Percentiles rank a stretch among this genome's conserved stretches.
phyloP scores from a whole-genome alignment of 1,284 basidiomycete species.

The Kwoniella shivajii region DNA sequence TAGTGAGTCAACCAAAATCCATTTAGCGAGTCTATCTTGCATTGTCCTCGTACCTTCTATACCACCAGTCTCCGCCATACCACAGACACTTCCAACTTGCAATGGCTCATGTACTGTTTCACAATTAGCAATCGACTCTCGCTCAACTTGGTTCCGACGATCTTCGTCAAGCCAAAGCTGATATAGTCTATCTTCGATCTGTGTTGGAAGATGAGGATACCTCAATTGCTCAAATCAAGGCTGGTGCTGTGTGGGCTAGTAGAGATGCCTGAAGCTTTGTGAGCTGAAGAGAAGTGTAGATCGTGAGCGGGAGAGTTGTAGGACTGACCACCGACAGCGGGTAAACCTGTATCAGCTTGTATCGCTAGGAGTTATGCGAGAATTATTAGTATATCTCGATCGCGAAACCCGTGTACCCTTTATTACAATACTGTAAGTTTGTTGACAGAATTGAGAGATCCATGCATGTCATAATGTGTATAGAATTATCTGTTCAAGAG shows the following conservation, averaged over 20 bases:
- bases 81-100: not conserved
- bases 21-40: too few species aligned
- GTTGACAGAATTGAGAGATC: too few species aligned
- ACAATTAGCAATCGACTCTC: conserved; percentile 21
- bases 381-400: too few species aligned
- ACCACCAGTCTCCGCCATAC: not conserved
- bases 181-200: conserved; percentile 26
- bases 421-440: too few species aligned
- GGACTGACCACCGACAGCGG: too few species aligned
- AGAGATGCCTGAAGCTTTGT: conserved; percentile 7
- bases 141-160: conserved; percentile 18
- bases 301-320: too few species aligned
- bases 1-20: conserved; percentile 16
- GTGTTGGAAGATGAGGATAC: conserved; percentile 19
- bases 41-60: not conserved
- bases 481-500: too few species aligned
- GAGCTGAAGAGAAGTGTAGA: too few species aligned
- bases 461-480: too few species aligned
- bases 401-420: too few species aligned
- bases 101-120: not conserved
- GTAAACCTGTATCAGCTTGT: too few species aligned
- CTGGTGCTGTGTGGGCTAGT: conserved; percentile 15
- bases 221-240: conserved; percentile 21
- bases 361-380: too few species aligned
- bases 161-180: conserved; percentile 27